These are phyloP conservation scores for Intubia oerlemansii DNA, from an alignment of 2,329 filamentous ascomycete genomes.

Conservation along the genomic window DNA sequence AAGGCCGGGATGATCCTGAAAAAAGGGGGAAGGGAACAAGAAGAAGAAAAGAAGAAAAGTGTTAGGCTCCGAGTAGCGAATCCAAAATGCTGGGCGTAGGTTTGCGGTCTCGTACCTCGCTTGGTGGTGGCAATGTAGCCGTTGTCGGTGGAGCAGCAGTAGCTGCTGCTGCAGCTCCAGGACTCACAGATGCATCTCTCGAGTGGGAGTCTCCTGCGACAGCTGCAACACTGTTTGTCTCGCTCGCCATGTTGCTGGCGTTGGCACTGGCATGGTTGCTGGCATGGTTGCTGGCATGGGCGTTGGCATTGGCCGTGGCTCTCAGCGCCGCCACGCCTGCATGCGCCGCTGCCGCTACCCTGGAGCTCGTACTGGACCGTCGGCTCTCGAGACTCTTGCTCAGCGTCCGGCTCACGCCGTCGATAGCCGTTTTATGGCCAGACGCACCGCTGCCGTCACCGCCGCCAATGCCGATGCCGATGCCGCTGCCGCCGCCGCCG, in stretches of 20 bases:
- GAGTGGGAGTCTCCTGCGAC: neutral
- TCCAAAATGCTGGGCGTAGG: slow-evolving; percentile 15
- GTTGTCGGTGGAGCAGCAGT: too few species aligned
- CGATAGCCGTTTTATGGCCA: slow-evolving; percentile 32
- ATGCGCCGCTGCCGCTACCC: too few species aligned
- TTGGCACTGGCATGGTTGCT: neutral
- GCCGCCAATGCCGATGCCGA: slow-evolving; percentile 13
- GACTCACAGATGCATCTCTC: too few species aligned
- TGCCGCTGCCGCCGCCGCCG: too few species aligned
- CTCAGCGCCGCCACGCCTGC: too few species aligned
- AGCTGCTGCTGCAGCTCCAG: too few species aligned
- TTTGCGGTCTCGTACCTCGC: too few species aligned
- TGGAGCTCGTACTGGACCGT: slow-evolving; percentile 69
- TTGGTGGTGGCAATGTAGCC: too few species aligned
- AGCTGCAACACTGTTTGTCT: slow-evolving; percentile 34
- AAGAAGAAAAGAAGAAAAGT: slow-evolving; percentile 9
- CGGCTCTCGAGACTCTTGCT: slow-evolving; percentile 82
- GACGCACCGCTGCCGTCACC: slow-evolving; percentile 2
- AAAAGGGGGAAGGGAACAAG: too few species aligned
- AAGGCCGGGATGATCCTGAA: slow-evolving; percentile 9
- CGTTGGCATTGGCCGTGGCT: slow-evolving; percentile 57
- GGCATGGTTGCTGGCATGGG: slow-evolving; percentile 11
- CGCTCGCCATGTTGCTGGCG: slow-evolving; percentile 18
- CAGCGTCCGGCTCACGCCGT: slow-evolving; percentile 54
- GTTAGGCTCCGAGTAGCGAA: slow-evolving; percentile 28